These are phyloP conservation scores for Neocatenulostroma microsporum DNA, from an alignment of 2,329 filamentous ascomycete genomes.

Conservation along the genomic window DNA sequence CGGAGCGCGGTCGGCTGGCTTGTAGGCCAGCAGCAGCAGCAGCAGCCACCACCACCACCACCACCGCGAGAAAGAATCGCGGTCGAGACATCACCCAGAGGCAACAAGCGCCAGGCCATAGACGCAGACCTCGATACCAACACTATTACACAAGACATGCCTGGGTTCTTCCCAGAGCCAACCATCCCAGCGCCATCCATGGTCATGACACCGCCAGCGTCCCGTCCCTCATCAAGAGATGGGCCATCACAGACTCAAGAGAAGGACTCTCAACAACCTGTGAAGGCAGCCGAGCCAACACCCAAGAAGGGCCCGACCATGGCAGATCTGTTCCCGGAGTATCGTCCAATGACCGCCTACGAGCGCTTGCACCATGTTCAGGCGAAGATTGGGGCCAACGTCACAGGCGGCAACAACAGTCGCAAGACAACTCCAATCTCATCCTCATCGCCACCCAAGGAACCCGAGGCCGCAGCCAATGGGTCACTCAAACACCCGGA, in stretches of 20 bases:
- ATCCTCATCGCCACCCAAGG: too few species aligned
- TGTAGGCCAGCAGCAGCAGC: too few species aligned
- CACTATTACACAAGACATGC: not conserved
- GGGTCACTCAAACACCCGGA: too few species aligned
- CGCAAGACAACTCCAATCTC: too few species aligned
- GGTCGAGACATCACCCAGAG: slow-evolving; percentile 1
- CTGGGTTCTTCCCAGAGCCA: not conserved
- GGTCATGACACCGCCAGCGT: slow-evolving; percentile 5
- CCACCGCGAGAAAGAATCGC: too few species aligned
- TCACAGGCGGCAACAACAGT: too few species aligned
- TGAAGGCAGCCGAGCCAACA: not conserved
- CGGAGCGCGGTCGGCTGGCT: not conserved
- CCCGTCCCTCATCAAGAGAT: slow-evolving; percentile 5
- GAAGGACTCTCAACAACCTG: not conserved
- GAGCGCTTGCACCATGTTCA: too few species aligned
- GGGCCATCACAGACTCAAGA: not conserved
- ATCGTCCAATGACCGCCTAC: too few species aligned
- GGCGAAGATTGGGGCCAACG: too few species aligned
- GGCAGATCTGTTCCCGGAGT: not conserved
- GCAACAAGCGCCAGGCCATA: slow-evolving; percentile 12
- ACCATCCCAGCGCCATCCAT: slow-evolving; percentile 1
- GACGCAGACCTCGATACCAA: not conserved
- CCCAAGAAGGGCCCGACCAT: not conserved
- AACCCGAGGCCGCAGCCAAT: too few species aligned
- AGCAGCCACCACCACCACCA: too few species aligned